phyloP scores from a whole-genome alignment of 75 land plant species.

The Chamaecyparis obtusa region DNA sequence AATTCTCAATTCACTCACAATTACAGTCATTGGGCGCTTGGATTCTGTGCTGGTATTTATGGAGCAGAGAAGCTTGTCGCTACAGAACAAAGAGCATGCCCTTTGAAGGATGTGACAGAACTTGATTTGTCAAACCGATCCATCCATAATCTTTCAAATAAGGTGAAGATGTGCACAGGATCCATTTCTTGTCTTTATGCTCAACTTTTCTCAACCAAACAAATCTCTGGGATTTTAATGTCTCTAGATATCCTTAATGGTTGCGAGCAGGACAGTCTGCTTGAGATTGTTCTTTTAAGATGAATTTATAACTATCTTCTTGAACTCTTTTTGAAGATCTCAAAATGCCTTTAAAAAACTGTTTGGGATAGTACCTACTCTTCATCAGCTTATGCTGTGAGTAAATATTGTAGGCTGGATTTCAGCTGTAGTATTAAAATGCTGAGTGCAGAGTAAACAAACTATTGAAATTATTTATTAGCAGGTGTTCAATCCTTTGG shows the following conservation, averaged over 20 bases:
- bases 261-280: background rate
- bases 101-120: slow-evolving; percentile 43
- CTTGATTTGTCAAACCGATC: slow-evolving; percentile 85
- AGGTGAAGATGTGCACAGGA: slow-evolving; percentile 38
- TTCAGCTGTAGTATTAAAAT: background rate
- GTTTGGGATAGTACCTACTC: background rate
- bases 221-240: background rate
- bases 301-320: background rate
- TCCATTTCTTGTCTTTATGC: background rate
- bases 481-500: slow-evolving; percentile 73
- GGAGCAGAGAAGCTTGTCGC: slow-evolving; percentile 43
- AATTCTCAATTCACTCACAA: slow-evolving; percentile 67
- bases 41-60: slow-evolving; percentile 76
- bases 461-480: background rate
- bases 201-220: background rate
- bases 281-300: slow-evolving; percentile 1
- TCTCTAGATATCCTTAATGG: background rate
- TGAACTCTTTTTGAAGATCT: background rate
- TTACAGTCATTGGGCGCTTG: slow-evolving; percentile 79
- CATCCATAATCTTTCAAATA: slow-evolving; percentile 49
- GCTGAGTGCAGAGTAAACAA: background rate
- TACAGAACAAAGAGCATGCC: background rate
- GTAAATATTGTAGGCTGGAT: background rate
- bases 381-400: background rate
- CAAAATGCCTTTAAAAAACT: background rate